Percentiles rank a stretch among this genome's conserved stretches.
These are phyloP conservation scores for Bryoerythrophyllum caledonicum DNA, from an alignment of 225 moss, liverwort and hornwort species.

Conservation along the genomic window DNA sequence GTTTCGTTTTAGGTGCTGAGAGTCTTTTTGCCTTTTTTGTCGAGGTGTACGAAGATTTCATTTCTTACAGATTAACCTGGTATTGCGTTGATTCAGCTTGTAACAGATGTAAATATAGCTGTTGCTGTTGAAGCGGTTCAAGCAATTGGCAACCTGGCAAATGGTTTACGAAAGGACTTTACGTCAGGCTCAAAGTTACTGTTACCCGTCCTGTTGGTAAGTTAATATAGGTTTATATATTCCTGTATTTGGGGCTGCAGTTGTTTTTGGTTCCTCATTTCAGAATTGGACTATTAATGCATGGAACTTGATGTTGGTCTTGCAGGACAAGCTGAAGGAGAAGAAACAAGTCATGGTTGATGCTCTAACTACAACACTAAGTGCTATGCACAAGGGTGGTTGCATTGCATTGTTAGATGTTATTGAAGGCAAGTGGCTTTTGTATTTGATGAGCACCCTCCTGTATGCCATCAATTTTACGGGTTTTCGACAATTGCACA, in stretches of 20 bases:
- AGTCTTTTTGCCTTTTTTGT: background rate
- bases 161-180: conserved; percentile 82
- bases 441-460: background rate
- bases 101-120: conserved; percentile 87
- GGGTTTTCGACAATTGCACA: background rate
- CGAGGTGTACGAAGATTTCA: background rate
- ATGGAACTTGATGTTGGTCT: conserved; percentile 19
- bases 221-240: background rate
- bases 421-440: conserved; percentile 54
- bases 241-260: background rate
- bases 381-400: conserved; percentile 68
- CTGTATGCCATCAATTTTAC: background rate
- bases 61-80: background rate
- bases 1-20: background rate
- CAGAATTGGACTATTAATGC: background rate
- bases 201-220: conserved; percentile 69
- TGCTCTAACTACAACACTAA: conserved; percentile 64
- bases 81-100: conserved; percentile 42
- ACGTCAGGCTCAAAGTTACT: conserved; percentile 66
- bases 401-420: conserved; percentile 67
- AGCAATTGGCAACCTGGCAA: conserved; percentile 78
- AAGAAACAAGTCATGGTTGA: conserved; percentile 81
- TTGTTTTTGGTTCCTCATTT: background rate
- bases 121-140: conserved; percentile 88
- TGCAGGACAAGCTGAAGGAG: conserved; percentile 73